Base-by-base conservation (phyloP, 805 yeast species). In the Cyberlindnera bimundalis region DNA sequence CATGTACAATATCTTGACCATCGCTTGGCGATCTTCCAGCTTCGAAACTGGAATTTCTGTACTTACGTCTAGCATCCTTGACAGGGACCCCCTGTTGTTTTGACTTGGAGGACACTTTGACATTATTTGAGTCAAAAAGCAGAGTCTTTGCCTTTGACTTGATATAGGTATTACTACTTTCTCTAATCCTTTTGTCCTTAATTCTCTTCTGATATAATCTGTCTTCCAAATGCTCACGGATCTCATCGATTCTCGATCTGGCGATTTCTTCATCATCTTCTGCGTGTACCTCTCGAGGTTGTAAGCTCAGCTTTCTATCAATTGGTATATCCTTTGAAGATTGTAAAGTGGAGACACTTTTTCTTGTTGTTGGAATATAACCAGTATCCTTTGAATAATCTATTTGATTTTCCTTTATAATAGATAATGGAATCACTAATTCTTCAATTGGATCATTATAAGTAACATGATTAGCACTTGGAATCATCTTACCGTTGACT, bases 151-250 rank as follows among this genome's bases (percentile, higher is more conserved):
- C 20, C 25, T 35, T 43, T 20, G 54, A 51, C 19, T 36, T 30
- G 8, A 47, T 46, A 33, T 14, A 42, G 3, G 48, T 29, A 13
- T 33, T 29, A 2, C 35, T 17, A 10, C 39, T 39, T 3, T 44
- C 35, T 11, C 44, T 33, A 27, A 43, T 26, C 28, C 46, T 41
- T 28, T 35, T 41, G 23, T 51, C 49, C 34, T 47, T 51, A 17
- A 45, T 10, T 26, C 36, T 38, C 43, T 55, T 56, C 16, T 50
- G 47, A 25, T 37, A 35, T 24, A 51, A 35, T 21, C 56, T 38
- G 10, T 49, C 43, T 5, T 46, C 49, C 25, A 55, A 37, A 17
- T 35, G 46, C 10, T 30, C 46, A 14, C 37, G 34, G 13, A 55
- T 39, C 16, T 44, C 40, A 3, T 55, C 53, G 16, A 52, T 23